Evolutionary conservation across 345 rosid species (phyloP).

Genomic region (Populus nigra): DNA sequence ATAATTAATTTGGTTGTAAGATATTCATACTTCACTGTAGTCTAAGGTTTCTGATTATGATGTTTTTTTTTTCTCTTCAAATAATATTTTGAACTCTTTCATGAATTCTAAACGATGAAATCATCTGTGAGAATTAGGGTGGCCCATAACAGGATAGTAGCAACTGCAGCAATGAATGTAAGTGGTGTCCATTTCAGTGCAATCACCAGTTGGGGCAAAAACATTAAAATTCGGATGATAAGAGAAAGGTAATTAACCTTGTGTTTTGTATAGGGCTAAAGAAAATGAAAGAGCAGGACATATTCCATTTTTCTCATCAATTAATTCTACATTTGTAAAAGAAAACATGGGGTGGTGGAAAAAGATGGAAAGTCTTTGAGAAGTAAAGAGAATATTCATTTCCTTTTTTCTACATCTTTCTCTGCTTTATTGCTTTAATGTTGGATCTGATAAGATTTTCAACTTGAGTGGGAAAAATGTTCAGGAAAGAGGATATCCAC

Average conservation of each 20-base stretch:
- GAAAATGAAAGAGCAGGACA: too few relatives aligned
- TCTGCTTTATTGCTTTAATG: too few relatives aligned
- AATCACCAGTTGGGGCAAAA: conserved; percentile 34
- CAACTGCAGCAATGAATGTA: conserved; percentile 31
- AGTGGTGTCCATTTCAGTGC: conserved; percentile 61
- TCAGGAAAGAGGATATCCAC: background rate
- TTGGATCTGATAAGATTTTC: too few relatives aligned
- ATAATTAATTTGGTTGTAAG: background rate
- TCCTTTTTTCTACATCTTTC: too few relatives aligned
- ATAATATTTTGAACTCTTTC: background rate
- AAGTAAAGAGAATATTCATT: too few relatives aligned
- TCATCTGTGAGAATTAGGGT: conserved; percentile 34
- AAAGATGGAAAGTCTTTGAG: too few relatives aligned
- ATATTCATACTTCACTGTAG: background rate
- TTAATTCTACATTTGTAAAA: background rate
- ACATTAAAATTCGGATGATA: background rate
- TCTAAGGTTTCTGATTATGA: background rate
- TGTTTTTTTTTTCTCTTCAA: background rate
- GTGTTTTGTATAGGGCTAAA: too few relatives aligned
- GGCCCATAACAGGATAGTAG: conserved; percentile 43
- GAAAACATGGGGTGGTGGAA: background rate
- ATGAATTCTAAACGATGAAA: conserved; percentile 31
- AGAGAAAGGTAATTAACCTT: too few relatives aligned
- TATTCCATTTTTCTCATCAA: too few relatives aligned
- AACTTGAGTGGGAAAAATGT: too few relatives aligned